Evolutionary conservation across 2,329 filamentous ascomycete species (phyloP), one percentile per base, ranked within the genome.

Genomic region (Neonectria magnoliae): DNA sequence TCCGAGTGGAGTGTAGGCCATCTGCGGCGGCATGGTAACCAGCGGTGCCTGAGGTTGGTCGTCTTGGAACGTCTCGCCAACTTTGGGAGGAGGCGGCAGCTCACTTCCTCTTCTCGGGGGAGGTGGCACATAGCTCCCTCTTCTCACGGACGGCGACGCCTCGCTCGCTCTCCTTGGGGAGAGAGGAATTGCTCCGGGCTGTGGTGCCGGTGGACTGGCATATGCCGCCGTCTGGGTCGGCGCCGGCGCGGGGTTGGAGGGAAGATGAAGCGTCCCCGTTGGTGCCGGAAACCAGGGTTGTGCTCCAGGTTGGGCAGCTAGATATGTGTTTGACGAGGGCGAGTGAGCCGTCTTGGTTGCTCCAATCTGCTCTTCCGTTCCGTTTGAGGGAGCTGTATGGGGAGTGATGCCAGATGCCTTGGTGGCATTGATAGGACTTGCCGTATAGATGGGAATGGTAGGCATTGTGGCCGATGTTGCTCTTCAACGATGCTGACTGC

Each of bases 371-470:
- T 68, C 54, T n/a, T 64, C 67, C 22, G 56, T 44, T 2, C 67
- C 58, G 14, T 70, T 70, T 57, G 76, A 65, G 8, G 70, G 64
- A 42, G 75, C 76, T 16, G 84, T 87, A 68, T 85, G 76, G 29
- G 85, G 81, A 20, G 84, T 85, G 45, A 78, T 73, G 33, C 80
- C 84, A 16, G 81, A 80, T 53, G 86, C 80, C 77, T 88, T 89
- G 62, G 83, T 79, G 41, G 85, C 83, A 71, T 81, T 85, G 76
- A 90, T 88, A 50, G 88, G 88, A 75, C 86, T 88, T 59, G 84
- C 77, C 38, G 82, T 84, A 76, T 88, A 88, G 45, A 90, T 83
- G 52, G 84, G 85, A 66, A 90, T 84, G n/a, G 87, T 83, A 53
- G 87, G 82, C 88, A 90, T 90, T n/a, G 51, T 79, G 73, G 27